A percentile compares a stretch with the other conserved stretches of the same genome.
phyloP scores from a whole-genome alignment of 495 filamentous ascomycete genomes.

The Aspergillus saccharolyticus region DNA sequence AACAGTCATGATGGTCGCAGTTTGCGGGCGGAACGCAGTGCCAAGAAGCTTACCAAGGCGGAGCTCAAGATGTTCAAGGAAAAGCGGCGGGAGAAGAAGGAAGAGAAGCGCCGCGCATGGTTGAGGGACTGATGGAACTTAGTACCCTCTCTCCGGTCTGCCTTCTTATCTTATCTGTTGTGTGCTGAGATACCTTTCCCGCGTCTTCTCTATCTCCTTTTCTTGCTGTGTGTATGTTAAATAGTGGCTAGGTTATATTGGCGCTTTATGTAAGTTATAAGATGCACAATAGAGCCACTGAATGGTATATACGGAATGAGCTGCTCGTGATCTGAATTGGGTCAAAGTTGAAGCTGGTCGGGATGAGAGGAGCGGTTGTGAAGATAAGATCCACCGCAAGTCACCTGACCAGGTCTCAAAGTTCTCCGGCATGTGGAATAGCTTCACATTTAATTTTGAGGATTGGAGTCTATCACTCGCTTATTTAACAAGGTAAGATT shows the following conservation, averaged over 20 bases:
- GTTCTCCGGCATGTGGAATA: neutral
- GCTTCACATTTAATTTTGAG: neutral
- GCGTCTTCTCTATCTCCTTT: neutral
- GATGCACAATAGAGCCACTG: neutral
- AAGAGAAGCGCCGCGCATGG: constrained; percentile 92
- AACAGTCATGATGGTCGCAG: constrained; percentile 90
- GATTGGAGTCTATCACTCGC: neutral
- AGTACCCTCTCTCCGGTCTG: neutral
- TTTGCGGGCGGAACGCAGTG: constrained; percentile 81
- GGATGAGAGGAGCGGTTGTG: neutral
- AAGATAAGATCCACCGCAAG: neutral
- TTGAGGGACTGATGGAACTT: constrained; percentile 60
- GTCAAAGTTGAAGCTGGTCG: neutral
- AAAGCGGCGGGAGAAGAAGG: constrained; percentile 78
- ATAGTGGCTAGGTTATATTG: neutral
- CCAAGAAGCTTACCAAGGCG: constrained; percentile 80
- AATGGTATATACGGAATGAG: neutral
- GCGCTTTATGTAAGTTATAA: neutral
- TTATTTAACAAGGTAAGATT: neutral
- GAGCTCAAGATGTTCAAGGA: constrained; percentile 75
- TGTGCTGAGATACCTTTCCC: constrained; percentile 13
- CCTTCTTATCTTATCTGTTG: neutral
- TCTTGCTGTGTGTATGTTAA: neutral
- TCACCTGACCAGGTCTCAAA: constrained; percentile 6
- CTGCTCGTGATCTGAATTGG: neutral